Percentiles rank a stretch among this genome's conserved stretches.
phyloP scores from a whole-genome alignment of 1,284 basidiomycete genomes.

The Inonotus hispidus region DNA sequence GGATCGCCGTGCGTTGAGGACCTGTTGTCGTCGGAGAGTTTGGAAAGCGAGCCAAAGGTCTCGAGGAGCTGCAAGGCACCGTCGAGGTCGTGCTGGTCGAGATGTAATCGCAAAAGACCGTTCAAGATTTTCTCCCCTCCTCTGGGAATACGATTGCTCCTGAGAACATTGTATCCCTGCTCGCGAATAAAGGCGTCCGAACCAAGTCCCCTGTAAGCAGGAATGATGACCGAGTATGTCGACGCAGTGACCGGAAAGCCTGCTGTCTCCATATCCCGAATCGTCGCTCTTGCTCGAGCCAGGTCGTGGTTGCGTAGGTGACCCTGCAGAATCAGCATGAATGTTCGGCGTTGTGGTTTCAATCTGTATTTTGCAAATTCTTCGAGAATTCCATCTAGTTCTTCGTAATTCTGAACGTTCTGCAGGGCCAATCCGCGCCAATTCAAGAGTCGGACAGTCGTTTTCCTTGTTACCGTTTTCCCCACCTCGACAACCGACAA shows the following conservation, averaged over 20 bases:
- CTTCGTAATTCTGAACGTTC: constrained; percentile 44
- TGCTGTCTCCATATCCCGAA: constrained; percentile 50
- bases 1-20: constrained; percentile 25
- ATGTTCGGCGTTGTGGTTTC: constrained; percentile 53
- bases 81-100: constrained; percentile 50
- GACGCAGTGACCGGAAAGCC: constrained; percentile 48
- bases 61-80: constrained; percentile 26
- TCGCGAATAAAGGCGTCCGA: constrained; percentile 48
- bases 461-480: constrained; percentile 39
- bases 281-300: constrained; percentile 41
- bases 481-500: constrained; percentile 42
- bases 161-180: constrained; percentile 45
- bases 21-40: background rate
- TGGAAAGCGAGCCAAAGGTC: background rate
- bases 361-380: constrained; percentile 44
- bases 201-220: constrained; percentile 56
- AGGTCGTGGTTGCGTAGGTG: constrained; percentile 66
- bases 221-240: constrained; percentile 55
- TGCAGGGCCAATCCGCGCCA: constrained; percentile 58
- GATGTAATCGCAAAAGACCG: constrained; percentile 51
- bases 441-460: constrained; percentile 55
- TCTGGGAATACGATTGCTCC: constrained; percentile 29
- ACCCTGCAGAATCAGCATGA: constrained; percentile 58
- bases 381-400: constrained; percentile 40
- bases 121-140: constrained; percentile 53